Percentiles rank a stretch among this genome's conserved stretches.
These are phyloP conservation scores for Gynochthodes officinalis DNA, from an alignment of 257 asterid species.

Conservation along the genomic window DNA sequence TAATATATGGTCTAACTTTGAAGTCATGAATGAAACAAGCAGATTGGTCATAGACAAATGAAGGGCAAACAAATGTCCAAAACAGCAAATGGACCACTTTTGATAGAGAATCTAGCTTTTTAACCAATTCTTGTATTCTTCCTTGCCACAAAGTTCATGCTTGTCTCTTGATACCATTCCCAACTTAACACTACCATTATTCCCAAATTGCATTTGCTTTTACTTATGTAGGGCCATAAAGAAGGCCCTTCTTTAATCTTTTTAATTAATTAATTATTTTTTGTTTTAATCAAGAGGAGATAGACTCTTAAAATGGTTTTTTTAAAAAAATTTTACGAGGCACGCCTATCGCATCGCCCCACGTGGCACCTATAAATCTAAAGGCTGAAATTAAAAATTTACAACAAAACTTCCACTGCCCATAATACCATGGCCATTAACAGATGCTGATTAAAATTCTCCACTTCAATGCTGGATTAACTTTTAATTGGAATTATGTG, in stretches of 20 bases:
- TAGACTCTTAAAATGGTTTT: no score
- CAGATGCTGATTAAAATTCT: neutral
- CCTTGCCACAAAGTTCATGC: conserved; percentile 7
- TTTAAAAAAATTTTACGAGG: no score
- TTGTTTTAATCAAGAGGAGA: no score
- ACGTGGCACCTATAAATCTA: no score
- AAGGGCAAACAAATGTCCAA: conserved; percentile 5
- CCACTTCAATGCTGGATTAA: neutral
- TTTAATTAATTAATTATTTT: no score
- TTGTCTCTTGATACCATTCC: neutral
- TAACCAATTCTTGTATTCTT: neutral
- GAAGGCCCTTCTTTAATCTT: neutral
- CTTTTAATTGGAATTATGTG: neutral
- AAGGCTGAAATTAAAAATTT: no score
- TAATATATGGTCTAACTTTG: neutral
- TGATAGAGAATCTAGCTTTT: conserved; percentile 2
- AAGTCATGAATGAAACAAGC: neutral
- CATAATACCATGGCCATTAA: neutral
- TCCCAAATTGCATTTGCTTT: neutral
- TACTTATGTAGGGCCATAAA: conserved; percentile 10
- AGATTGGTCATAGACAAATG: neutral
- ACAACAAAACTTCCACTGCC: no score
- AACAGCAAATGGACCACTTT: conserved; percentile 2
- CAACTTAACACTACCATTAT: conserved; percentile 2
- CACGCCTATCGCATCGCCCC: no score